phyloP scores from a whole-genome alignment of 495 filamentous ascomycete genomes.

The Letharia lupina region DNA sequence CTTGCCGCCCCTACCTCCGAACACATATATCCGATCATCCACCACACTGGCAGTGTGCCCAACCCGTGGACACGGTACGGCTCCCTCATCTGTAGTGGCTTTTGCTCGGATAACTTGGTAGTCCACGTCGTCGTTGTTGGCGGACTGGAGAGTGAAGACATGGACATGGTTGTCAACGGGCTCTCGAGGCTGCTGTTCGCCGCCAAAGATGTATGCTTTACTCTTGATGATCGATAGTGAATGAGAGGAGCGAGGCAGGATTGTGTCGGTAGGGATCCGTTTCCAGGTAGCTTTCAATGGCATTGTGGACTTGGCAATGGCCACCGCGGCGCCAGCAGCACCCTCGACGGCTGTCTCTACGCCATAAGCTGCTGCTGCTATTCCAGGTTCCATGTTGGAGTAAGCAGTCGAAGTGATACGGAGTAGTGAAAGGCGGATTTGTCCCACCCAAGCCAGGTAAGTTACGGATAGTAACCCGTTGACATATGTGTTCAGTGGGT shows the following conservation, averaged over 20 bases:
- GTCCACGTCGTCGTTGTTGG: conserved; percentile 20
- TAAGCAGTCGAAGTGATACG: neutral
- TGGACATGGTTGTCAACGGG: conserved; percentile 65
- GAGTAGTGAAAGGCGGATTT: neutral
- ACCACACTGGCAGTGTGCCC: conserved; percentile 40
- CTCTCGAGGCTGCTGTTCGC: conserved; percentile 35
- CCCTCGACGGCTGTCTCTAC: conserved; percentile 31
- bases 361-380: conserved; percentile 31
- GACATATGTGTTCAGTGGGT: no score
- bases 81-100: neutral
- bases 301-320: conserved; percentile 35
- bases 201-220: conserved; percentile 48
- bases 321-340: conserved; percentile 31
- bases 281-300: conserved; percentile 52
- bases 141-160: conserved; percentile 39
- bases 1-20: conserved; percentile 47
- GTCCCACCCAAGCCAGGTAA: no score
- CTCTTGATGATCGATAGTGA: conserved; percentile 56
- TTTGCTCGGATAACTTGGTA: conserved; percentile 18
- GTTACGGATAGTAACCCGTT: neutral
- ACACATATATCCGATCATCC: conserved; percentile 43
- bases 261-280: conserved; percentile 40
- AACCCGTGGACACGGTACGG: conserved; percentile 38
- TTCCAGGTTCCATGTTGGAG: conserved; percentile 29
- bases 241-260: conserved; percentile 61